Evolutionary conservation across 139 green algal species (phyloP), one percentile per base, ranked within the genome.

Genomic region (Chlamydomonas sp.): DNA sequence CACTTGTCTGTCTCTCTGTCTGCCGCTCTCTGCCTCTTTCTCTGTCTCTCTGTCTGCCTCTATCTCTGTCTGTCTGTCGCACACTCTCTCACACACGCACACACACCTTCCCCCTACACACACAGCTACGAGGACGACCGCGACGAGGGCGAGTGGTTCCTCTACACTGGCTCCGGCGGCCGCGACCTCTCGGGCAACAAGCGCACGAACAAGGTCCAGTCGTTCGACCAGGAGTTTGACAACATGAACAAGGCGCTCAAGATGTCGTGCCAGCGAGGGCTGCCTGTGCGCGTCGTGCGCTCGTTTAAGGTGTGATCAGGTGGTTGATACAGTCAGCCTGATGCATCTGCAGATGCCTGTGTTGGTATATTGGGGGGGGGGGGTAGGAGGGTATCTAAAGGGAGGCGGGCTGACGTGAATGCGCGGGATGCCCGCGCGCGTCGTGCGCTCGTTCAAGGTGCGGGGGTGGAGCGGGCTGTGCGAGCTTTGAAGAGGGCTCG

Each of bases 171-270:
- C 49, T 80, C 91, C 84, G 70, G 88, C 67, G 65, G 90, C 86
- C 66, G 61, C 48, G 93, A 98, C 80, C 87, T 98, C 20, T 89
- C 73, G 1, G 93, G 93, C 78, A 98, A 98, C 87, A 98, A 98
- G 82, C 85, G 93, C 67, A 96, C 88, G 50, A 95, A 87, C 82
- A 97, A 96, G 78, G 67, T 71, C 47, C 88, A 94, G 48, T 88
- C 79, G 4, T 90, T 87, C 57, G 89, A 95, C 75, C 92, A 97
- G 81, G 79, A 76, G 26, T 98, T 97, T 80, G 76, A 89, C 8
- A 87, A 69, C 35, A 90, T 86, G 74, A 98, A 98, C 82, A 81
- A 92, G 81, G 93, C 93, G 31, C 76, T 98, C 38, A 75, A 84
- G 58, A 31, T 91, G 48, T 93, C 83, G 10, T 98, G 93, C 80